Evolutionary conservation across 768 basidiomycete genomes (phyloP), one percentile per base, ranked within the genome.

Genomic region (Boletus rufocinnamomeus): DNA sequence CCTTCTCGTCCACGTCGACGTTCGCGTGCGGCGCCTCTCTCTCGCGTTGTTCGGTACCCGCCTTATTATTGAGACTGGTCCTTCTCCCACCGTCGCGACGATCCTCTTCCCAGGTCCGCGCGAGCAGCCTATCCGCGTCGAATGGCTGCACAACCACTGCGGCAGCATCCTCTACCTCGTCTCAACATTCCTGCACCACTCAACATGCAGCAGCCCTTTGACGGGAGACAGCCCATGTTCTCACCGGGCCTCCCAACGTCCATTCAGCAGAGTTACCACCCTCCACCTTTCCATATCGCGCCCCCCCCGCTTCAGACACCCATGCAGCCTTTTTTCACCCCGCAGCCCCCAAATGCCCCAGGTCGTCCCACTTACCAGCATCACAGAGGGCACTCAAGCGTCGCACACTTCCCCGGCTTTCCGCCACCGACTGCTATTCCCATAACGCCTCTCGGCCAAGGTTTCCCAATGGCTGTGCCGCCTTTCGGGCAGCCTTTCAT

Each of bases 291-390:
- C 60, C 82, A 82, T 35, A 72, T 77, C 60, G 72, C 65, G 56
- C 79, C 58, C 41, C 69, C 75, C 56, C 63, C 82, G 49, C 74
- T 89, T 51, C 89, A 88, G 68, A 89, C 88, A 5, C 89, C 89
- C 46, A 84, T 91, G 78, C 89, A 91, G 67, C 70, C 82, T 25
- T 88, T 85, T 73, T 89, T 88, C 60, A 75, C 77, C 35, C 76
- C 74, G 1, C 79, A 76, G 37, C 80, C 79, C 6, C 81, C 82
- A 27, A 75, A 73, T 28, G 77, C 79, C 1, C 85, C 85, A 2
- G 76, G 71, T 47, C 82, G 83, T 41, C 85, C 85, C 0, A 67
- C 74, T 3, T 75, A 74, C 62, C 67, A 70, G 57, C 86, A 88
- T 58, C 82, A 85, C 60, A 79, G 77, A 44, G 80, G 79, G 30